Evolutionary conservation across 495 filamentous ascomycete genomes (phyloP).

Genomic region (Chlorociboria aeruginascens): DNA sequence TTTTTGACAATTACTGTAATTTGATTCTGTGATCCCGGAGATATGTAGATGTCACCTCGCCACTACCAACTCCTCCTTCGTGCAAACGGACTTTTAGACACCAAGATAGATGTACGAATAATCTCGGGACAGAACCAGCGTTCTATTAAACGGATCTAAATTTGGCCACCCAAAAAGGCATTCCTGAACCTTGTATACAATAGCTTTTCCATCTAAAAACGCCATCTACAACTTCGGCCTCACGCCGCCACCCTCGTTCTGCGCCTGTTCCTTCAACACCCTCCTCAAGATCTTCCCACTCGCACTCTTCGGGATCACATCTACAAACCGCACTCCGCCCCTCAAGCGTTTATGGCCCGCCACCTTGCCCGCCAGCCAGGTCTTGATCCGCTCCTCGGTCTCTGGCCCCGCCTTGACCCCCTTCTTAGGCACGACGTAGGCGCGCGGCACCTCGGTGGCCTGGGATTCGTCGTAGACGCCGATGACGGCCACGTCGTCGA

Average conservation of each 20-base stretch:
- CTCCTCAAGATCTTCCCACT: conserved; percentile 78
- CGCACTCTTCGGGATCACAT: conserved; percentile 69
- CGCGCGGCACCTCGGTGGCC: conserved; percentile 67
- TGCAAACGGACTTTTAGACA: conserved; percentile 32
- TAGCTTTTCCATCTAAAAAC: conserved; percentile 31
- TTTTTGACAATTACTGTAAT: neutral
- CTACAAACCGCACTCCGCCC: conserved; percentile 65
- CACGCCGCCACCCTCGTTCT: conserved; percentile 45
- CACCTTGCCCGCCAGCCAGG: conserved; percentile 42
- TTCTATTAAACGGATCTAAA: conserved; percentile 32
- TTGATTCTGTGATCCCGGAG: neutral
- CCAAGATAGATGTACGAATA: conserved; percentile 21
- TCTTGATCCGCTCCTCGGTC: conserved; percentile 46
- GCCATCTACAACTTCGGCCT: conserved; percentile 31
- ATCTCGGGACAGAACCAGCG: conserved; percentile 27
- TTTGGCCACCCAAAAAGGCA: conserved; percentile 29
- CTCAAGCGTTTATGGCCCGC: conserved; percentile 58
- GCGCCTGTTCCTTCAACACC: conserved; percentile 38
- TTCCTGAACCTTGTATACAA: conserved; percentile 32
- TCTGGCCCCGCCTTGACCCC: conserved; percentile 31
- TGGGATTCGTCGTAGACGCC: conserved; percentile 49
- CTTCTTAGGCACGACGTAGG: conserved; percentile 56
- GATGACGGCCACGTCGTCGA: conserved; percentile 51
- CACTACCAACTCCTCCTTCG: conserved; percentile 28
- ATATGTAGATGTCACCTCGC: conserved; percentile 12